Evolutionary conservation across 768 basidiomycete genomes (phyloP), one percentile per base, ranked within the genome.

Genomic region (Naematelia aurantialba): DNA sequence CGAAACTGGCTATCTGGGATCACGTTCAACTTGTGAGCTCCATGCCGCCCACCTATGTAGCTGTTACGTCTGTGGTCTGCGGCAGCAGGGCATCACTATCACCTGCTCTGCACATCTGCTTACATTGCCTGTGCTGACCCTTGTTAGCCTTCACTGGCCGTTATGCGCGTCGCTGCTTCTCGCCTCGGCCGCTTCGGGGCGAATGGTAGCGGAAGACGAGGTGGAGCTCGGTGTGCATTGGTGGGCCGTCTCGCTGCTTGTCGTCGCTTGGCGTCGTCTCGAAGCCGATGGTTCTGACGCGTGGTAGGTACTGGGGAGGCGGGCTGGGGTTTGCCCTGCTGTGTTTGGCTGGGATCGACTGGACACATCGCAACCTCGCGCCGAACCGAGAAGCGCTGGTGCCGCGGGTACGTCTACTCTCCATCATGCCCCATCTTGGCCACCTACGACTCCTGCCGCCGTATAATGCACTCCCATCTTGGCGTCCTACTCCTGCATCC

Each of bases 91-190:
- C 47, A 48, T 11, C 21, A 17, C 19, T 11, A n/a, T 44, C 53
- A 17, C 14, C 25, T 8, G 4, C 49, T 51, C 22, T 55, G n/a
- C 39, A 39, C 14, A 22, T 42, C 22, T 11, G 10, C 4, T 21
- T 22, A 44, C n/a, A 17, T 2, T 3, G 34, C 19, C 25, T 2
- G 24, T 34, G 52, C 55, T 65, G 31, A 52, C 17, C 34, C 8
- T 45, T 29, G 12, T 31, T 26, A 66, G 68, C 30, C 65, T 73
- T 11, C 73, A 76, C 53, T 72, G 66, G 56, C 73, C 73, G 5
- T 59, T 75, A 0, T 61, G 56, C 30, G 67, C 71, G 25, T 56
- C 66, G 2, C 61, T 74, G 4, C 58, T 75, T 12, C 61, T 76
- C 21, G 65, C 68, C 4, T 66, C 66, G 0, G 70, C 70, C 1